phyloP scores from a whole-genome alignment of 352 stramenopile genomes.

The Phytophthora macrochlamydospora region DNA sequence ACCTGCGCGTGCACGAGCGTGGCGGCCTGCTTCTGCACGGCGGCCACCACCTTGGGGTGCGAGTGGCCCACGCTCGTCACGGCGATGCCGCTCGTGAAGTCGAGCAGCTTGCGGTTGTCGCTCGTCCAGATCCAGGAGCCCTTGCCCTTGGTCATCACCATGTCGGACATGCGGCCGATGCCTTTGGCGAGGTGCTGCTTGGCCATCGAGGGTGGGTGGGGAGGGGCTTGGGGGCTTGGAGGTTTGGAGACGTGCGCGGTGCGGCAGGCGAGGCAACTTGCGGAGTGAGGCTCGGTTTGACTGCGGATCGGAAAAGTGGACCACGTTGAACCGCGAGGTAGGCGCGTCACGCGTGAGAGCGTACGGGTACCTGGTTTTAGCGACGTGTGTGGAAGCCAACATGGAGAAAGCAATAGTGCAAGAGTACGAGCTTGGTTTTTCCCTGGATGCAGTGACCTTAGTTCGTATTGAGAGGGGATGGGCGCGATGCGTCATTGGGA shows the following conservation, averaged over 20 bases:
- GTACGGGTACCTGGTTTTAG: conserved; percentile 2
- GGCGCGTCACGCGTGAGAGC: conserved; percentile 18
- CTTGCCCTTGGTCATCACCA: conserved; percentile 85
- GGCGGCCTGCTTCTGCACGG: conserved; percentile 89
- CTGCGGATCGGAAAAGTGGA: background rate
- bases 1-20: conserved; percentile 92
- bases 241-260: conserved; percentile 7
- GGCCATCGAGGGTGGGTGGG: conserved; percentile 44
- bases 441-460: conserved; percentile 9
- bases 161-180: conserved; percentile 85
- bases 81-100: conserved; percentile 94
- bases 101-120: conserved; percentile 88
- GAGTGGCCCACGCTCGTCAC: conserved; percentile 93
- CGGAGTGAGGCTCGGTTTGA: conserved; percentile 15
- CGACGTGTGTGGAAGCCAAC: background rate
- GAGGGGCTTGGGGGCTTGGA: background rate
- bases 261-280: conserved; percentile 32
- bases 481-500: conserved; percentile 5
- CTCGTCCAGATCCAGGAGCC: conserved; percentile 88
- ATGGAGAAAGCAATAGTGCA: background rate
- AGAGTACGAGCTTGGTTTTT: background rate
- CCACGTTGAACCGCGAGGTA: conserved; percentile 25
- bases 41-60: conserved; percentile 90
- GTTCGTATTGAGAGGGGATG: conserved; percentile 7
- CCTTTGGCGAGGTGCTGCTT: conserved; percentile 77